Evolutionary conservation across 2,329 filamentous ascomycete genomes (phyloP).

Genomic region (Amauroascus niger): DNA sequence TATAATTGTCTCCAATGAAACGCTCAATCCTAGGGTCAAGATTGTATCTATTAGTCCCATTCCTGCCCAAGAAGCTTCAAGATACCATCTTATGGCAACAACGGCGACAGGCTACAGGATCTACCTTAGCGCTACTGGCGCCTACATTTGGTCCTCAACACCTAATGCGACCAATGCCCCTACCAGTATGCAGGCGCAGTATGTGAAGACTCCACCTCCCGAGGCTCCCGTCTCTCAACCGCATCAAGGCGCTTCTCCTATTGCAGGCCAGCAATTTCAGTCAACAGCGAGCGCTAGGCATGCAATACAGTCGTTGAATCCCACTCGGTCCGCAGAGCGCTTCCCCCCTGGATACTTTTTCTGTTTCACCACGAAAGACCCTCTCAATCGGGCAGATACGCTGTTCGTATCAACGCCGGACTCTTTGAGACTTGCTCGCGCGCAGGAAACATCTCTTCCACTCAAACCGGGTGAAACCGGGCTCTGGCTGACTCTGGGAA

Average conservation of each 20-base stretch:
- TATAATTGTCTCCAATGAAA: slow-evolving; percentile 62
- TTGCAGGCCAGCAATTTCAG: slow-evolving; percentile 22
- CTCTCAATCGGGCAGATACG: slow-evolving; percentile 50
- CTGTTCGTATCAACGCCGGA: slow-evolving; percentile 84
- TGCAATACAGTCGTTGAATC: slow-evolving; percentile 38
- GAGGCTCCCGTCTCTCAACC: slow-evolving; percentile 24
- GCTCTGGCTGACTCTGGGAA: slow-evolving; percentile 66
- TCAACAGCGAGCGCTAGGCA: slow-evolving; percentile 41
- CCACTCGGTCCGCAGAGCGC: slow-evolving; percentile 36
- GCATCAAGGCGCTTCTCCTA: slow-evolving; percentile 14
- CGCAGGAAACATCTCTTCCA: slow-evolving; percentile 43
- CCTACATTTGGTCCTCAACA: slow-evolving; percentile 46
- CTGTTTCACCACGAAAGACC: slow-evolving; percentile 62
- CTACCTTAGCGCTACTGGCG: slow-evolving; percentile 81
- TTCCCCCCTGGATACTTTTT: slow-evolving; percentile 89
- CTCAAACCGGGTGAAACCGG: slow-evolving; percentile 66
- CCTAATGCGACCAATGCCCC: slow-evolving; percentile 58
- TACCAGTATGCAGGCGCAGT: slow-evolving; percentile 94
- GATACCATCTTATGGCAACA: slow-evolving; percentile 79
- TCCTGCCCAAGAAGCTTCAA: slow-evolving; percentile 67
- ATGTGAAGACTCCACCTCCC: slow-evolving; percentile 82
- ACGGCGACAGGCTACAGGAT: slow-evolving; percentile 85
- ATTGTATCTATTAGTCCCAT: slow-evolving; percentile 85
- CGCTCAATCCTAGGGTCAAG: slow-evolving; percentile 58
- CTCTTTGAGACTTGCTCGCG: slow-evolving; percentile 65